Percentiles rank a stretch among this genome's conserved stretches.
phyloP scores from a whole-genome alignment of 78 protist species.

The slime mould (Dictyostelium discoideum) region DNA sequence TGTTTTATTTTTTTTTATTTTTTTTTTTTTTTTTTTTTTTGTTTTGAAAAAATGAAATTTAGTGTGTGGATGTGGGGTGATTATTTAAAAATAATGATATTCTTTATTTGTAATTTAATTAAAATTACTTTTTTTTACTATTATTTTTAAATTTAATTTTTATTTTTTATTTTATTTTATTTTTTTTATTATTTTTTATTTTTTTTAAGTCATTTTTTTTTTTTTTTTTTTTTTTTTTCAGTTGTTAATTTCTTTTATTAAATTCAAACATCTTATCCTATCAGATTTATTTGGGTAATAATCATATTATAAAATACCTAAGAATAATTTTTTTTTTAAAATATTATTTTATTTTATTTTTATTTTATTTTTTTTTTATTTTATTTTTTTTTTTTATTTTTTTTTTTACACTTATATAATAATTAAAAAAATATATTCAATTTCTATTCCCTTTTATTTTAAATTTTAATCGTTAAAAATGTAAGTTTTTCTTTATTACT shows the following conservation, averaged over 20 bases:
- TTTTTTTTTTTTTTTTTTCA: background rate
- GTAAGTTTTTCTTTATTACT: no score
- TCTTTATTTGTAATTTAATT: background rate
- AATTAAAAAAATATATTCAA: no score
- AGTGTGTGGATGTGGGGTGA: background rate
- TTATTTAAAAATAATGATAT: background rate
- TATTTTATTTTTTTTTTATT: no score
- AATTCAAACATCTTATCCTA: background rate
- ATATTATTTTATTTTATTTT: background rate
- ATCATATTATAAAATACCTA: background rate
- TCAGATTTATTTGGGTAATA: background rate
- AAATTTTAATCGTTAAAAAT: no score
- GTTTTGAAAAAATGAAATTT: background rate
- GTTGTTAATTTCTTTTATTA: background rate
- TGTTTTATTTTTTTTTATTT: background rate
- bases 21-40: background rate
- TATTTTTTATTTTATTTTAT: background rate
- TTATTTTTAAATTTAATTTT: background rate
- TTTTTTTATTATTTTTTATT: background rate
- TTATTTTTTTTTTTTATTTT: no score
- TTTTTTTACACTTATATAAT: no score
- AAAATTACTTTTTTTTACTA: background rate
- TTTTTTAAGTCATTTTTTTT: background rate
- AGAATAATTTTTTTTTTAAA: background rate
- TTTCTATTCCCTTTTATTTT: no score